Evolutionary conservation across 202 grass and related monocot genomes (phyloP).

Genomic region (Musa balbisiana): DNA sequence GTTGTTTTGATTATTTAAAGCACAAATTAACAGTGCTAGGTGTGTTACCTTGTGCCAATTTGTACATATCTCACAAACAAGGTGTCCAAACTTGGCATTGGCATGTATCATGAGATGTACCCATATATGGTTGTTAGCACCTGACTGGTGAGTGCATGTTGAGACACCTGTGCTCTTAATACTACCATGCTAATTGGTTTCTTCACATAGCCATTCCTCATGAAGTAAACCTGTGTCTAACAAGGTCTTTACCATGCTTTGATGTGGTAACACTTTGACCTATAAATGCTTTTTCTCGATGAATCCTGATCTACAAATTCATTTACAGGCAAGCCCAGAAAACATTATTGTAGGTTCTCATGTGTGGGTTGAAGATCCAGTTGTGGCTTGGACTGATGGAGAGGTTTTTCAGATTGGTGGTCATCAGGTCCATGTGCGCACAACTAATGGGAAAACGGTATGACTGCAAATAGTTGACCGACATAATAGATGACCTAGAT

Average conservation of each 20-base stretch:
- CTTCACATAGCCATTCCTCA: neutral
- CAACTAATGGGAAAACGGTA: slow-evolving; percentile 73
- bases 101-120: neutral
- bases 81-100: neutral
- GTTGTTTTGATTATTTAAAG: too few species aligned
- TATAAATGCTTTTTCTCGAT: neutral
- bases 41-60: neutral
- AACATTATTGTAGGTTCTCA: slow-evolving; percentile 84
- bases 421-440: slow-evolving; percentile 49
- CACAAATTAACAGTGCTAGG: too few species aligned
- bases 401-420: slow-evolving; percentile 71
- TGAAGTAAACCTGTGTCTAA: neutral
- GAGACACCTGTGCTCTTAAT: neutral
- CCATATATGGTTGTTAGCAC: neutral
- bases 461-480: neutral
- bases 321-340: slow-evolving; percentile 14
- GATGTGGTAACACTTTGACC: neutral
- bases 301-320: neutral
- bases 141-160: neutral
- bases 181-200: neutral
- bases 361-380: slow-evolving; percentile 83
- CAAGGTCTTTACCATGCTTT: neutral
- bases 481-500: neutral
- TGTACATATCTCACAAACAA: neutral
- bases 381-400: slow-evolving; percentile 83